Percentiles rank a stretch among this genome's conserved stretches.
Conservation (phyloP, 2,329 filamentous ascomycete species). For the Pseudogymnoascus sp. region DNA sequence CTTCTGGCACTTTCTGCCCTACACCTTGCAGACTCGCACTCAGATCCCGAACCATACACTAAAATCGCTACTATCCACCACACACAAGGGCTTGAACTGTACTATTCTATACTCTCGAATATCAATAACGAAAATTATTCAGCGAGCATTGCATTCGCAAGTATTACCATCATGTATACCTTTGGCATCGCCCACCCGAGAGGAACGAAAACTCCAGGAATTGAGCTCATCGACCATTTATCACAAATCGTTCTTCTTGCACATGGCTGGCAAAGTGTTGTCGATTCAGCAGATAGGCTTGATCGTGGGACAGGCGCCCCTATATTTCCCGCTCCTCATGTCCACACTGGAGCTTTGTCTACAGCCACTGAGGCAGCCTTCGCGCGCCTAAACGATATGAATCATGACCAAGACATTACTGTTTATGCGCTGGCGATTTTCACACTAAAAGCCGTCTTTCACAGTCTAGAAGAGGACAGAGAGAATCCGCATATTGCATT, state of each 20-base stretch:
- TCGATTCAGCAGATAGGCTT: constrained; percentile 10
- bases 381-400: constrained; percentile 10
- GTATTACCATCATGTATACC: constrained; percentile 15
- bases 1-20: constrained; percentile 22
- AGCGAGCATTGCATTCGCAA: constrained; percentile 17
- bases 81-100: constrained; percentile 13
- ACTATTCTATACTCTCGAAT: constrained; percentile 10
- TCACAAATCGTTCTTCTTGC: constrained; percentile 13
- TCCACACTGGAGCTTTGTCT: neutral
- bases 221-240: constrained; percentile 13
- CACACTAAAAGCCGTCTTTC: constrained; percentile 12
- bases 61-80: constrained; percentile 14
- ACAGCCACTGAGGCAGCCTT: constrained; percentile 11
- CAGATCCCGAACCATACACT: constrained; percentile 6
- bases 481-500: constrained; percentile 12
- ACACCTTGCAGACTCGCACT: constrained; percentile 16
- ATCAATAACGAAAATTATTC: constrained; percentile 14
- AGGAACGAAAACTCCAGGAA: neutral
- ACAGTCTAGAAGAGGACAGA: neutral
- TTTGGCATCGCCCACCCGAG: constrained; percentile 12
- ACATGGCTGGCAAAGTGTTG: constrained; percentile 16
- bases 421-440: constrained; percentile 12
- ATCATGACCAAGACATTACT: neutral
- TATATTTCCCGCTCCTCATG: neutral
- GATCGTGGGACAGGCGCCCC: neutral